Percentiles rank a stretch among this genome's conserved stretches.
Evolutionary conservation across 176 grass and related monocot genomes (phyloP).

Genomic region (Cenchrus fungigraminus): DNA sequence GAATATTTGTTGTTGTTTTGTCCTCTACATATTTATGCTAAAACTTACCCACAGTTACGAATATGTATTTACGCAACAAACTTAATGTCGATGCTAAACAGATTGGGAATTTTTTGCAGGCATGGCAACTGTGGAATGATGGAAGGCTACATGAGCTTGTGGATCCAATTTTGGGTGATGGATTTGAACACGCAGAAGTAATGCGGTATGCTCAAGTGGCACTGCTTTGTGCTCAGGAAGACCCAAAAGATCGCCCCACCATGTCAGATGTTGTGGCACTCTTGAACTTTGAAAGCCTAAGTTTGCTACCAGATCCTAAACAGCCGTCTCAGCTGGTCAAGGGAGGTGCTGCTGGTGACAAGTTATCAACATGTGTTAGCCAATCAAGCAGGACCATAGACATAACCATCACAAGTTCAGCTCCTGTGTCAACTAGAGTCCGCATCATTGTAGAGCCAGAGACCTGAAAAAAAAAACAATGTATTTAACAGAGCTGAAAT

Average conservation of each 20-base stretch:
- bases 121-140: slow-evolving; percentile 51
- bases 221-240: slow-evolving; percentile 59
- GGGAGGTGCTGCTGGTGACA: not conserved
- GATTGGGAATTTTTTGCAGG: slow-evolving; percentile 35
- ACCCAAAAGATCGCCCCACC: slow-evolving; percentile 45
- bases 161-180: slow-evolving; percentile 27
- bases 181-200: slow-evolving; percentile 24
- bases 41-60: not conserved
- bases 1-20: not conserved
- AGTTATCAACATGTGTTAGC: not conserved
- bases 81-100: not conserved
- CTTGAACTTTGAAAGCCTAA: slow-evolving; percentile 41
- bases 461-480: slow-evolving; percentile 9
- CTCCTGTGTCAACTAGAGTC: slow-evolving; percentile 38
- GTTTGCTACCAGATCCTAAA: slow-evolving; percentile 32
- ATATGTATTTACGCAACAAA: not conserved
- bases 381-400: slow-evolving; percentile 49
- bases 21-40: not conserved
- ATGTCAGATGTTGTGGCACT: slow-evolving; percentile 44
- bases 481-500: not conserved
- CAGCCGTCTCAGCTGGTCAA: slow-evolving; percentile 2
- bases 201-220: slow-evolving; percentile 37
- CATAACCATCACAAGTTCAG: slow-evolving; percentile 44
- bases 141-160: slow-evolving; percentile 44
- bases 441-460: slow-evolving; percentile 44